Conservation (phyloP, 208 protist genomes). For the Leishmania tarentolae region DNA sequence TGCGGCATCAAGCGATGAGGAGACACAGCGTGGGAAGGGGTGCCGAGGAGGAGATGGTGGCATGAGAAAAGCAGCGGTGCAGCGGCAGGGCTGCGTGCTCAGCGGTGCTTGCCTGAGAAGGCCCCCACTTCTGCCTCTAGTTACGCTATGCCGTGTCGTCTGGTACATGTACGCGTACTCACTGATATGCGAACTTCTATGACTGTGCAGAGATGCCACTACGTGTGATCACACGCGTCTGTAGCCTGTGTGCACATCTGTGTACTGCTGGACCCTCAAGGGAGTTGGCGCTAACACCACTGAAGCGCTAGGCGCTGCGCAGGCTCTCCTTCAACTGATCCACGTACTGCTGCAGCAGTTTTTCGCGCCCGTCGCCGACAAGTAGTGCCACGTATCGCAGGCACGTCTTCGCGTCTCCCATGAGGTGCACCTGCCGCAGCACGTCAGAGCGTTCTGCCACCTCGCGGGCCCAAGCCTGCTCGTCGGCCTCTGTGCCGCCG, state of each 20-base stretch:
- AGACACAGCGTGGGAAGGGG: background rate
- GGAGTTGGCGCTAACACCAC: background rate
- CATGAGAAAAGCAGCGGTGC: background rate
- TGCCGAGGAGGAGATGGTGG: background rate
- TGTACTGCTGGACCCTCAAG: background rate
- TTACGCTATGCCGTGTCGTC: background rate
- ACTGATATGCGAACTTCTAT: background rate
- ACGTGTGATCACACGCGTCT: background rate
- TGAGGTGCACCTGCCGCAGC: constrained; percentile 55
- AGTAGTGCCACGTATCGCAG: constrained; percentile 71
- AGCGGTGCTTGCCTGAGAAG: background rate
- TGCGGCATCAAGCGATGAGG: no score
- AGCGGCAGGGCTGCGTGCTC: no score
- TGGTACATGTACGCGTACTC: background rate
- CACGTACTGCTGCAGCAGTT: constrained; percentile 68
- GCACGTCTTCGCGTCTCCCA: constrained; percentile 83
- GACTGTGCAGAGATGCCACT: background rate
- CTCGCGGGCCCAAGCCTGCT: constrained; percentile 14
- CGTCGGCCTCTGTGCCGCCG: constrained; percentile 4
- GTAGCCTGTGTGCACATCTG: background rate
- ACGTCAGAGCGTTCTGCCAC: constrained; percentile 51
- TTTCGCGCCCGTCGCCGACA: constrained; percentile 56
- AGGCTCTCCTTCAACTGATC: constrained; percentile 61
- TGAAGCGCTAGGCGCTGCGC: constrained; percentile 2
- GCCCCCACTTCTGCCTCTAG: background rate